phyloP scores from a whole-genome alignment of 2,329 filamentous ascomycete genomes.

The Thelonectria discophora region DNA sequence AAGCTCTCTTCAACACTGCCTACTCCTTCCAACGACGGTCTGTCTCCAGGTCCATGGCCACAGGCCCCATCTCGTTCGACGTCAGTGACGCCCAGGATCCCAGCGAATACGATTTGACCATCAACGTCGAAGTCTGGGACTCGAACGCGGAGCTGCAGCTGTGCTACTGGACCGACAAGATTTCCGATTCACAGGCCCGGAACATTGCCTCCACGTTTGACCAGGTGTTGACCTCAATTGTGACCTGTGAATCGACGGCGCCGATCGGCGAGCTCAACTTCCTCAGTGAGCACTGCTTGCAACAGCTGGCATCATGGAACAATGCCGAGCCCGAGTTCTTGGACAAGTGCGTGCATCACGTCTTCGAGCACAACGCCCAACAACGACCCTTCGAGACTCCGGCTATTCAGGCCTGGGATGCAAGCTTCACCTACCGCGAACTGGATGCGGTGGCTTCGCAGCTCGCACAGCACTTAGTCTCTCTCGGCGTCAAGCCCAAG shows the following conservation, averaged over 20 bases:
- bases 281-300: conserved; percentile 19
- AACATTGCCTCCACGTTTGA: conserved; percentile 34
- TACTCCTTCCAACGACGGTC: conserved; percentile 36
- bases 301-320: conserved; percentile 42
- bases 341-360: conserved; percentile 51
- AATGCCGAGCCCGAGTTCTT: conserved; percentile 15
- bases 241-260: not conserved
- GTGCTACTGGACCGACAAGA: conserved; percentile 38
- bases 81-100: conserved; percentile 28
- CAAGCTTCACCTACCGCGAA: conserved; percentile 47
- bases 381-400: conserved; percentile 31
- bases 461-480: conserved; percentile 3
- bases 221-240: conserved; percentile 26
- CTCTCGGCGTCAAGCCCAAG: conserved; percentile 27
- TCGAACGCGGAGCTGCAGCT: conserved; percentile 30
- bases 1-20: conserved; percentile 34
- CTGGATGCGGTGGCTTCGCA: conserved; percentile 34
- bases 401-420: conserved; percentile 58
- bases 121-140: conserved; percentile 38
- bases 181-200: conserved; percentile 30
- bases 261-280: conserved; percentile 32
- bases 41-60: conserved; percentile 24
- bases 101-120: conserved; percentile 35
- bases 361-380: conserved; percentile 49
- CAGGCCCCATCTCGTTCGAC: conserved; percentile 26